These are phyloP conservation scores for Calonectria honghensis DNA, from an alignment of 2,329 filamentous ascomycete genomes.

Conservation along the genomic window DNA sequence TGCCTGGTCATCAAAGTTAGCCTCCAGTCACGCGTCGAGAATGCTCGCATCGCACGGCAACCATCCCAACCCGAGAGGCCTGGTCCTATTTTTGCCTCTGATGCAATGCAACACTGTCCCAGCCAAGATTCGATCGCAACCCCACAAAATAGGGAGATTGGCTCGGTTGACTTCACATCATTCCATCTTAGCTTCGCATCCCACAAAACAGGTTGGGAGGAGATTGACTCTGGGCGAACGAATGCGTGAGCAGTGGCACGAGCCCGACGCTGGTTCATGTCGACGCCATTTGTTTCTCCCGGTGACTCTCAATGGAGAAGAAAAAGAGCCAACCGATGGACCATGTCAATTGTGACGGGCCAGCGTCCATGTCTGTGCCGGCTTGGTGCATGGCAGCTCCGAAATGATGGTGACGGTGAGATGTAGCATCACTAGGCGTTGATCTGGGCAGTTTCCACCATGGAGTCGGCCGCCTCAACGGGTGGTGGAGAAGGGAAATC, in stretches of 20 bases:
- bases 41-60: conserved; percentile 23
- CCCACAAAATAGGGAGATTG: conserved; percentile 17
- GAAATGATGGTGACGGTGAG: conserved; percentile 26
- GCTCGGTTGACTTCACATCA: conserved; percentile 12
- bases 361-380: conserved; percentile 17
- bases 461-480: conserved; percentile 1
- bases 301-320: neutral
- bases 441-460: conserved; percentile 25
- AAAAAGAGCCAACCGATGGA: neutral
- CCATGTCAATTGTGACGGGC: conserved; percentile 3
- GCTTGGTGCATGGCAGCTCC: conserved; percentile 16
- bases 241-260: neutral
- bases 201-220: conserved; percentile 12
- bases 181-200: conserved; percentile 21
- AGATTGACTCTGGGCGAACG: conserved; percentile 1
- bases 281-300: conserved; percentile 11
- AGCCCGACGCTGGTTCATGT: conserved; percentile 18
- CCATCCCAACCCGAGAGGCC: neutral
- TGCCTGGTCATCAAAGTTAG: conserved; percentile 18
- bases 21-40: conserved; percentile 8
- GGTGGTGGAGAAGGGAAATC: conserved; percentile 23
- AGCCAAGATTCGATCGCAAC: conserved; percentile 26
- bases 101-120: conserved; percentile 31
- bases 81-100: conserved; percentile 12
- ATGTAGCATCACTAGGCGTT: conserved; percentile 12